These are phyloP conservation scores for Alternaria arbusti DNA, from an alignment of 2,329 filamentous ascomycete genomes.

Conservation along the genomic window DNA sequence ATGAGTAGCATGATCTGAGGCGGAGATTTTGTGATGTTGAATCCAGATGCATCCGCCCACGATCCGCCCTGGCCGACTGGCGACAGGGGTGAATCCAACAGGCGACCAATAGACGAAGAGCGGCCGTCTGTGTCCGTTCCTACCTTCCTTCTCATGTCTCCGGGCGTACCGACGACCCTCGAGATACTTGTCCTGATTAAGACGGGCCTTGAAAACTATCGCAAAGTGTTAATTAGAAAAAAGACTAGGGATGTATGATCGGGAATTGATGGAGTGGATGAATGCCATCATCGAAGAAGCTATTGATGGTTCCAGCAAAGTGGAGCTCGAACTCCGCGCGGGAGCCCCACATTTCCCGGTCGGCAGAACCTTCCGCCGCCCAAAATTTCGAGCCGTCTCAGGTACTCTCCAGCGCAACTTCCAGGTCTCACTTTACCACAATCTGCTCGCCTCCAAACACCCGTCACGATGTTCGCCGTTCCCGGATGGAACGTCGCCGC, in stretches of 20 bases:
- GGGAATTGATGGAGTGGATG: rapidly evolving
- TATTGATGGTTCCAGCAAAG: not conserved
- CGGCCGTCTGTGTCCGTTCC: not conserved
- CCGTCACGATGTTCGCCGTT: conserved; percentile 79
- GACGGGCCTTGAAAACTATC: not conserved
- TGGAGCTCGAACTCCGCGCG: conserved; percentile 19
- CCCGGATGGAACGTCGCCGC: conserved; percentile 88
- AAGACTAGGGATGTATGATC: not conserved
- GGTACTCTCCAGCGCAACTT: not conserved
- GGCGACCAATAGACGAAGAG: not conserved
- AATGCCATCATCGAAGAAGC: not conserved
- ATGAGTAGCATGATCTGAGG: not conserved
- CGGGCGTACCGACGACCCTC: not conserved
- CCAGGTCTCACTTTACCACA: not conserved
- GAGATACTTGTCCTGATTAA: not conserved
- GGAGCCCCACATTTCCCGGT: conserved; percentile 22
- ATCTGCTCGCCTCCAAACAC: not conserved
- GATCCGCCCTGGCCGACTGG: not conserved
- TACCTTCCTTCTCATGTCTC: not conserved
- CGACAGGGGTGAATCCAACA: not conserved
- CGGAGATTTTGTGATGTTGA: not conserved
- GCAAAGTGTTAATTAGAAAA: rapidly evolving
- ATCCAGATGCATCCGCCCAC: not conserved
- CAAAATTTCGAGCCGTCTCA: conserved; percentile 21
- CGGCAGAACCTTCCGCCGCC: conserved; percentile 25